Conservation (phyloP, 768 basidiomycete species). For the Collybia mongolica region DNA sequence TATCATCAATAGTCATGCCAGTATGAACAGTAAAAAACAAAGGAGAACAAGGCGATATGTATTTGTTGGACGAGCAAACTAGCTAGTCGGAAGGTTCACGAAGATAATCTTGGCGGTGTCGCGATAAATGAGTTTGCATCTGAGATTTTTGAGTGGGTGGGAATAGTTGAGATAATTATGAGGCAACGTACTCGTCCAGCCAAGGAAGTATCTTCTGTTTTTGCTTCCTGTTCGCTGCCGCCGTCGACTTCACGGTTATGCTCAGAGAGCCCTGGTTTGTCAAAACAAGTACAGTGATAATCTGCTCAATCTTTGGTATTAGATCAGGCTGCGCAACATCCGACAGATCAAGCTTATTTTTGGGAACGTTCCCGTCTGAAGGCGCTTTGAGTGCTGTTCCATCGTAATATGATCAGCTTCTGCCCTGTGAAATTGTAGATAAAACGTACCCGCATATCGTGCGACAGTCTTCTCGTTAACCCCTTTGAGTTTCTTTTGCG, state of each 20-base stretch:
- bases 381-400: too few species aligned
- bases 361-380: background rate
- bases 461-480: background rate
- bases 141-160: background rate
- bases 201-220: background rate
- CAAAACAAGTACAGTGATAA: constrained; percentile 2
- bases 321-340: background rate
- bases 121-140: background rate
- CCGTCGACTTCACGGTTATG: background rate
- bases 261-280: constrained; percentile 2
- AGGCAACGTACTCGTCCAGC: constrained; percentile 6
- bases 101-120: background rate
- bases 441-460: background rate
- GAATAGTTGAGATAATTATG: background rate
- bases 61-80: too few species aligned
- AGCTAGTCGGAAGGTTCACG: too few species aligned
- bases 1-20: too few species aligned
- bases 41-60: too few species aligned
- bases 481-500: background rate
- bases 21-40: background rate
- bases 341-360: background rate
- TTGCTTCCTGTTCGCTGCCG: background rate
- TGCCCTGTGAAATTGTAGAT: background rate
- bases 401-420: too few species aligned
- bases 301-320: background rate